phyloP scores from a whole-genome alignment of 345 rosid species.

The Eucalyptus sp. region DNA sequence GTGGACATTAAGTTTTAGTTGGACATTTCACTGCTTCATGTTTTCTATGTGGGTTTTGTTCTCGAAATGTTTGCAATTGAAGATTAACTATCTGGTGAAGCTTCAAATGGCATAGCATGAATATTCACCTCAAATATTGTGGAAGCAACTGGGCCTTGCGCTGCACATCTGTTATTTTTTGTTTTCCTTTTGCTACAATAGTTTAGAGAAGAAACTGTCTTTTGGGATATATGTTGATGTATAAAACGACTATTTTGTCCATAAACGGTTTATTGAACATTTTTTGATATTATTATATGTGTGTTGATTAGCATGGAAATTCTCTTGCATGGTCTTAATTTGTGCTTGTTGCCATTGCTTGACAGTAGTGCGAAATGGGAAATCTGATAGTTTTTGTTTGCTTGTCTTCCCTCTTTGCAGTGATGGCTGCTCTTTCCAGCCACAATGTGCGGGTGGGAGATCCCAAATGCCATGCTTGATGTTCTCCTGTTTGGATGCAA shows the following conservation, averaged over 20 bases:
- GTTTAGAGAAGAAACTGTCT: neutral
- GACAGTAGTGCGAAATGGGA: neutral
- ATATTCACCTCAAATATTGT: neutral
- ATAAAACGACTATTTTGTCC: neutral
- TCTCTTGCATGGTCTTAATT: neutral
- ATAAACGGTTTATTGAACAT: neutral
- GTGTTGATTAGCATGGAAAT: neutral
- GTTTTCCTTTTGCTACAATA: neutral
- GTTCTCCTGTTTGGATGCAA: conserved; percentile 39
- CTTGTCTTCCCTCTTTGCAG: conserved; percentile 31
- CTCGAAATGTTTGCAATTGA: neutral
- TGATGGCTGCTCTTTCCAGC: conserved; percentile 55
- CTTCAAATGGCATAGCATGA: neutral
- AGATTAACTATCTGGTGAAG: neutral
- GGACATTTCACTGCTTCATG: neutral
- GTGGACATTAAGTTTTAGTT: neutral
- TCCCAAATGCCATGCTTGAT: conserved; percentile 54
- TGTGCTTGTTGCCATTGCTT: neutral
- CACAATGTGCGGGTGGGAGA: conserved; percentile 19
- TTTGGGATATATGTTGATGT: neutral
- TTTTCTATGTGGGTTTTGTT: neutral
- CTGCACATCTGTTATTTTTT: neutral
- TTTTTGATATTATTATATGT: neutral
- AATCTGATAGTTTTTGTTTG: neutral
- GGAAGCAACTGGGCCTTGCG: neutral